Evolutionary conservation across 2,329 filamentous ascomycete species (phyloP).

Genomic region (Sporothrix pseudoabietina): DNA sequence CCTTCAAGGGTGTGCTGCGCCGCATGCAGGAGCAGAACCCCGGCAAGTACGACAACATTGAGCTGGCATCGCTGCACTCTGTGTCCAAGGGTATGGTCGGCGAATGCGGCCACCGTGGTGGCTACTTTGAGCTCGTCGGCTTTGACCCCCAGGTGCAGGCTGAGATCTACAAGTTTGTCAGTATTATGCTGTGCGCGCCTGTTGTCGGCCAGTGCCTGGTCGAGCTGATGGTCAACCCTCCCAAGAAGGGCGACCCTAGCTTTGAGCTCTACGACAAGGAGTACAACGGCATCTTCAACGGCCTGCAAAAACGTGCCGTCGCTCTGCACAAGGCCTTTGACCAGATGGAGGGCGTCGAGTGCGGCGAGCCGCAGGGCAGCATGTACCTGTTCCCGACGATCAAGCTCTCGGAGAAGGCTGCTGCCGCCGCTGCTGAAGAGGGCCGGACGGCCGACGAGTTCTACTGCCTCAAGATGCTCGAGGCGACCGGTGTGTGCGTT

Average conservation of each 20-base stretch:
- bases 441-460: conserved; percentile 83
- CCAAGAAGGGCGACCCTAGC: conserved; percentile 77
- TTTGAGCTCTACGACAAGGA: conserved; percentile 82
- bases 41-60: conserved; percentile 78
- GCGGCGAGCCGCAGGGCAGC: conserved; percentile 83
- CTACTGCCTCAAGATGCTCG: conserved; percentile 87
- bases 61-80: conserved; percentile 90
- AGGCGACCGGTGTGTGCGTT: conserved; percentile 92
- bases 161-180: conserved; percentile 98
- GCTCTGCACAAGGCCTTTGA: conserved; percentile 89
- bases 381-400: conserved; percentile 99
- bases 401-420: conserved; percentile 72
- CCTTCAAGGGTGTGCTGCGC: conserved; percentile 88
- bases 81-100: conserved; percentile 98
- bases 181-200: conserved; percentile 93
- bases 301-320: conserved; percentile 75
- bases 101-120: conserved; percentile 95
- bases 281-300: conserved; percentile 78
- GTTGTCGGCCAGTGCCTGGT: conserved; percentile 96
- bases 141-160: conserved; percentile 84
- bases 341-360: conserved; percentile 94
- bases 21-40: conserved; percentile 74
- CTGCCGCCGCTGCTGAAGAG: conserved; percentile 73
- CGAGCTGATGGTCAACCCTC: conserved; percentile 97
- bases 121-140: conserved; percentile 93